Evolutionary conservation across 2,329 filamentous ascomycete species (phyloP).

Genomic region (Penicillium janthinellum): DNA sequence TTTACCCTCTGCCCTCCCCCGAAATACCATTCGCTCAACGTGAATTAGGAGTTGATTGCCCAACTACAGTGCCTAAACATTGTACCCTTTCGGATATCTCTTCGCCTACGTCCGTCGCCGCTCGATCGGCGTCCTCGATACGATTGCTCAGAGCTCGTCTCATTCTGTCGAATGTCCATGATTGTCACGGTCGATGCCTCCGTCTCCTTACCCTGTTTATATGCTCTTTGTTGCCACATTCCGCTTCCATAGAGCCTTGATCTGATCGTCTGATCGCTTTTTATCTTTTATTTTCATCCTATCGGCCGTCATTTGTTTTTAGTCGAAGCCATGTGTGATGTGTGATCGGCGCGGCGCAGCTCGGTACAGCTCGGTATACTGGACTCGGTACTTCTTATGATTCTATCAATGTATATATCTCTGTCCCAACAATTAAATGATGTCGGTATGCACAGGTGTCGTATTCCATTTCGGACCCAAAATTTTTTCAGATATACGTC

Average conservation of each 20-base stretch:
- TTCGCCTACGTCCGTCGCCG: background rate
- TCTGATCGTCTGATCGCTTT: background rate
- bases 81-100: background rate
- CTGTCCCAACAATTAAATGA: constrained; percentile 2
- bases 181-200: constrained; percentile 21
- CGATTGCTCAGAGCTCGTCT: background rate
- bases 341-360: constrained; percentile 13
- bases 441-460: background rate
- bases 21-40: constrained; percentile 20
- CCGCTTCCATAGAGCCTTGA: constrained; percentile 15
- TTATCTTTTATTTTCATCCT: background rate
- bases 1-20: background rate
- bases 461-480: background rate
- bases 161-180: constrained; percentile 9
- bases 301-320: background rate
- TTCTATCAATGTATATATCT: constrained; percentile 16
- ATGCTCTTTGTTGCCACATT: background rate
- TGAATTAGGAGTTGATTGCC: constrained; percentile 30
- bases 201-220: background rate
- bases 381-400: constrained; percentile 15
- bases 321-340: constrained; percentile 3
- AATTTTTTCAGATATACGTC: background rate
- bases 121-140: background rate
- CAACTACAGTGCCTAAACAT: constrained; percentile 24
- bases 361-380: constrained; percentile 15